phyloP scores from a whole-genome alignment of 148 eudicot species.

The Camellia granthamiana region DNA sequence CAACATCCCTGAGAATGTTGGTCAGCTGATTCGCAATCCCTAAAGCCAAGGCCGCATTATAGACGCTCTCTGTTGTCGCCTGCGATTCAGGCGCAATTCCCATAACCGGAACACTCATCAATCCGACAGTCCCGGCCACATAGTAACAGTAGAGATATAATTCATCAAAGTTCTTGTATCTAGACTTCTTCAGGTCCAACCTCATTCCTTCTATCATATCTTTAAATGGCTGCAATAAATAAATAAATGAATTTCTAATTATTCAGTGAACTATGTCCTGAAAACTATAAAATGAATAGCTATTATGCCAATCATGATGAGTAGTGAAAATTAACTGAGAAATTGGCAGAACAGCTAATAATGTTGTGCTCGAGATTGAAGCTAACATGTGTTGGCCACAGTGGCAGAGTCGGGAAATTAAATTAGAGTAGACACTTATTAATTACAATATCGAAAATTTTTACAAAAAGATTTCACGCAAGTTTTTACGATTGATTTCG shows the following conservation, averaged over 20 bases:
- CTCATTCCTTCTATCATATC: slow-evolving; percentile 99
- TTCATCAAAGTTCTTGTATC: slow-evolving; percentile 90
- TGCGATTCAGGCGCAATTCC: slow-evolving; percentile 86
- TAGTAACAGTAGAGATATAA: slow-evolving; percentile 89
- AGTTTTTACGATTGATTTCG: too few species aligned
- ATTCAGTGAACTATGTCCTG: background rate
- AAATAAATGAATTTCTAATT: slow-evolving; percentile 9
- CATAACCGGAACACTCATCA: slow-evolving; percentile 98
- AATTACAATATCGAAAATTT: too few species aligned
- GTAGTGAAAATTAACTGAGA: background rate
- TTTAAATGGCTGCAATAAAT: slow-evolving; percentile 76
- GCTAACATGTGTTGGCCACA: background rate
- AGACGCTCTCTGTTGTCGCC: slow-evolving; percentile 87
- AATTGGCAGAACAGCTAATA: background rate
- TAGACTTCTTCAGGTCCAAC: slow-evolving; percentile 77
- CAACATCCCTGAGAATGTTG: slow-evolving; percentile 97
- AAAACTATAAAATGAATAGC: background rate
- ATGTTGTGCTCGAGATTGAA: background rate
- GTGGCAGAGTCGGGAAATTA: too few species aligned
- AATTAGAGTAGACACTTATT: too few species aligned
- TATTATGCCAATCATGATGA: background rate
- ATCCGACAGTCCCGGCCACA: slow-evolving; percentile 95
- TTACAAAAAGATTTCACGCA: too few species aligned
- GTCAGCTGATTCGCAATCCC: slow-evolving; percentile 95
- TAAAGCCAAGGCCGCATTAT: slow-evolving; percentile 79